Conservation (phyloP, 495 filamentous ascomycete genomes). For the Hyaloscypha finlandica region DNA sequence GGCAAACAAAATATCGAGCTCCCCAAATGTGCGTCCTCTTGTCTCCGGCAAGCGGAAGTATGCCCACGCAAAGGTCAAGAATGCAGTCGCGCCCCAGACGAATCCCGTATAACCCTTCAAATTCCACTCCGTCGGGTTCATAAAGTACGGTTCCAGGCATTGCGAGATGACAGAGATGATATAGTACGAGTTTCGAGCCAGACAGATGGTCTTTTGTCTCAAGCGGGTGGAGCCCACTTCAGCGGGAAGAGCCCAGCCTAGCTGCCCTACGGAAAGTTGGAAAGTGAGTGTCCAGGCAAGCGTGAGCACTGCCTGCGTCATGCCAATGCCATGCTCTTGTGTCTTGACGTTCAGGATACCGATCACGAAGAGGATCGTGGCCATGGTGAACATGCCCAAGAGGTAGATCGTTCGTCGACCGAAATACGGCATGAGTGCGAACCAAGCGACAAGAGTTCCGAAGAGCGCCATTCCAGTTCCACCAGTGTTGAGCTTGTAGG, state of each 20-base stretch:
- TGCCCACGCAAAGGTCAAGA: conserved; percentile 67
- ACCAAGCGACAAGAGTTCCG: conserved; percentile 41
- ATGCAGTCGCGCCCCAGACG: conserved; percentile 34
- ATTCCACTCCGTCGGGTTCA: conserved; percentile 71
- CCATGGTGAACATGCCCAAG: conserved; percentile 40
- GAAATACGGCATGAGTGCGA: conserved; percentile 32
- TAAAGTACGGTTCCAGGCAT: conserved; percentile 70
- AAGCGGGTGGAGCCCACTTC: conserved; percentile 25
- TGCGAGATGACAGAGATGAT: conserved; percentile 58
- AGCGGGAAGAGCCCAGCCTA: conserved; percentile 44
- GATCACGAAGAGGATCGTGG: conserved; percentile 40
- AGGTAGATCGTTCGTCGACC: conserved; percentile 27
- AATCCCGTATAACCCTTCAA: conserved; percentile 53
- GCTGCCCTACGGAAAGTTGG: conserved; percentile 57
- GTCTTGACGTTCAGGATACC: conserved; percentile 37
- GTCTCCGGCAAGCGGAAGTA: conserved; percentile 78
- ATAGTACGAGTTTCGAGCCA: conserved; percentile 52
- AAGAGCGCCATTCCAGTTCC: conserved; percentile 21
- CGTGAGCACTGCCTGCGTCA: conserved; percentile 41
- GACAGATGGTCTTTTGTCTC: conserved; percentile 18
- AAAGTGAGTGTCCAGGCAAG: conserved; percentile 54
- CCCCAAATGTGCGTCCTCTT: conserved; percentile 67
- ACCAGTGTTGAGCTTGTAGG: conserved; percentile 46
- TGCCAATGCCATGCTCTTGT: conserved; percentile 10
- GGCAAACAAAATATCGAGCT: conserved; percentile 70